Conservation (phyloP, 1,139 yeast genomes). For the Geotrichum cucujoidarum region DNA sequence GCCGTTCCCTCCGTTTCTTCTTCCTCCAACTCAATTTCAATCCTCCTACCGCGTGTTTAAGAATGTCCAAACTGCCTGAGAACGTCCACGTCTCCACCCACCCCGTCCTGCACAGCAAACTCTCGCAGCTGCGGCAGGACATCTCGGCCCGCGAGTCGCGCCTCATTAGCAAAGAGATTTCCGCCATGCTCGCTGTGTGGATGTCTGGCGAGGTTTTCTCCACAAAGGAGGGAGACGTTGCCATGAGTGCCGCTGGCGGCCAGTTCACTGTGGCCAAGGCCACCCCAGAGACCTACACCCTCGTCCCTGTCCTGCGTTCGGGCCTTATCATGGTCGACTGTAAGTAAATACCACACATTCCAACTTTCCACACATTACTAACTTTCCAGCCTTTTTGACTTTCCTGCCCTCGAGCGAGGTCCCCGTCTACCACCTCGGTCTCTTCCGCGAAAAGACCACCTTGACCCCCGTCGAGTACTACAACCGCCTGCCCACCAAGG, state of each 20-base stretch:
- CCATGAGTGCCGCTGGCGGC: constrained; percentile 27
- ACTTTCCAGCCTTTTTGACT: constrained; percentile 26
- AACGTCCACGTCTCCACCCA: constrained; percentile 31
- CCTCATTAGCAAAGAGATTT: constrained; percentile 28
- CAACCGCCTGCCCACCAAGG: constrained; percentile 34
- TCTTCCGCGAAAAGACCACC: constrained; percentile 35
- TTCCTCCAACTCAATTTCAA: background rate
- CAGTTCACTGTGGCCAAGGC: constrained; percentile 20
- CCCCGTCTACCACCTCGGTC: constrained; percentile 36
- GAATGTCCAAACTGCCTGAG: constrained; percentile 15
- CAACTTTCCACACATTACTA: background rate
- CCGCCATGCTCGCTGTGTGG: constrained; percentile 34
- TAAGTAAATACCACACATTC: constrained; percentile 1
- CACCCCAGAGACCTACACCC: constrained; percentile 28
- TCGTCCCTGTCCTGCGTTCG: constrained; percentile 36
- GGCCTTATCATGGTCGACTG: constrained; percentile 35
- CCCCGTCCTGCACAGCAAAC: constrained; percentile 31
- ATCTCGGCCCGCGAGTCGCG: constrained; percentile 27
- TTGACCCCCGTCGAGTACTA: constrained; percentile 38
- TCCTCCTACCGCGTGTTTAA: background rate
- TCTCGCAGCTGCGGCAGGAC: constrained; percentile 31
- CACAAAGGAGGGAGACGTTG: constrained; percentile 8
- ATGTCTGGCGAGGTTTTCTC: constrained; percentile 26
- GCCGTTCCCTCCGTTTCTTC: constrained; percentile 1
- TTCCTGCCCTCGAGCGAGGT: constrained; percentile 33